Conservation (phyloP, 2,329 filamentous ascomycete genomes). For the Penicillium nordicum region DNA sequence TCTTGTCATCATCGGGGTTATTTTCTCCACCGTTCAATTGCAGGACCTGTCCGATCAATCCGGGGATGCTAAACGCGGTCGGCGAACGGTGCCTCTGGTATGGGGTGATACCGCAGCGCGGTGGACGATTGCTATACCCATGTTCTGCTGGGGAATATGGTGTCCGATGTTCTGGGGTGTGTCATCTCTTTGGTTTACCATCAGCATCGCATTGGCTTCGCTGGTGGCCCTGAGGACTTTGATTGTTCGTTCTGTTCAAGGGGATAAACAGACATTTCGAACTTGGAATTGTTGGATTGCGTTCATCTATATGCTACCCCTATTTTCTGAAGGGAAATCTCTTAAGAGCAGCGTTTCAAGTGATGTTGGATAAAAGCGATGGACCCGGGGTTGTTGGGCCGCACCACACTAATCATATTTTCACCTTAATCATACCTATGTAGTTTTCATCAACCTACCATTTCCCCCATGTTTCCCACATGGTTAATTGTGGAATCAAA, state of each 20-base stretch:
- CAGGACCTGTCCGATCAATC: constrained; percentile 39
- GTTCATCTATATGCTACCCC: constrained; percentile 1
- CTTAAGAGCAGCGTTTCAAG: too few species aligned
- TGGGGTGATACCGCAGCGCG: constrained; percentile 6
- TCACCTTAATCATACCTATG: too few species aligned
- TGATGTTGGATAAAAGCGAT: too few species aligned
- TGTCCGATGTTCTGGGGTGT: background rate
- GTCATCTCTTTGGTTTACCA: background rate
- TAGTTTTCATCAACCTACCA: too few species aligned
- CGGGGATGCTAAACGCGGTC: constrained; percentile 25
- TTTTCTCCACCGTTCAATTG: constrained; percentile 38
- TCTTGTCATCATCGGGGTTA: constrained; percentile 18
- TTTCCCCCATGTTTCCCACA: too few species aligned
- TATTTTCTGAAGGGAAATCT: background rate
- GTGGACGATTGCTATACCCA: constrained; percentile 3
- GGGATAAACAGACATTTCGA: constrained; percentile 7
- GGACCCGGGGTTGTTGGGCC: too few species aligned
- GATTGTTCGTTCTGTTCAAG: background rate
- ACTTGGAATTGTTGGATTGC: constrained; percentile 14
- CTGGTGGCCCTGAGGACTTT: background rate
- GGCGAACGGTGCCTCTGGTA: constrained; percentile 16
- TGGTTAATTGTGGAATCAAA: too few species aligned
- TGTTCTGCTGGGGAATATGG: background rate
- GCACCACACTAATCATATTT: too few species aligned
- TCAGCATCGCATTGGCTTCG: background rate